Conservation (phyloP, 106 monocot species). For the Cymbidium sinense region DNA sequence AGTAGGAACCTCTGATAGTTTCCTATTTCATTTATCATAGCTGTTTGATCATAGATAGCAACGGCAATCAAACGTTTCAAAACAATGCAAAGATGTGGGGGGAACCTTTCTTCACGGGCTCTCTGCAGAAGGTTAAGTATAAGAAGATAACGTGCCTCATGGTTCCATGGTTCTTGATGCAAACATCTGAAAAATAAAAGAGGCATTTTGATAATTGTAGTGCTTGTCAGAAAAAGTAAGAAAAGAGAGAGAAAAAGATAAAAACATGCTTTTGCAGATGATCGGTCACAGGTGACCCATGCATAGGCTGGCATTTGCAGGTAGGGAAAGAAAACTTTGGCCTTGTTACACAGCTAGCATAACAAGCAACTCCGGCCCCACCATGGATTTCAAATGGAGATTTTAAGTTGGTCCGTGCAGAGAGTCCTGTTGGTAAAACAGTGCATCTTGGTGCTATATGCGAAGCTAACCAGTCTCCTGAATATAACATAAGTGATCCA, state of each 20-base stretch:
- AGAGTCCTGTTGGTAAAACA: constrained; percentile 10
- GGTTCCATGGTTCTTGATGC: constrained; percentile 91
- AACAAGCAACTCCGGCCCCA: constrained; percentile 61
- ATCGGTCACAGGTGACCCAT: constrained; percentile 17
- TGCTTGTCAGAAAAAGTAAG: not conserved
- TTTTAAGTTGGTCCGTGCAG: constrained; percentile 20
- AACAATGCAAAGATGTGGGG: constrained; percentile 34
- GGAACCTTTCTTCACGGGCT: constrained; percentile 78
- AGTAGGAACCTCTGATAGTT: constrained; percentile 53
- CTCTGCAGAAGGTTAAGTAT: constrained; percentile 60
- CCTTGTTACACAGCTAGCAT: constrained; percentile 26
- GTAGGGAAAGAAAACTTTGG: constrained; percentile 67
- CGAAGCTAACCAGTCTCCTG: constrained; percentile 58
- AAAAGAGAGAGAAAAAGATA: not conserved
- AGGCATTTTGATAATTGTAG: not conserved
- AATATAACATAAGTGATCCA: constrained; percentile 53
- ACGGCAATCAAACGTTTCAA: constrained; percentile 44
- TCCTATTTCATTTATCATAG: constrained; percentile 14
- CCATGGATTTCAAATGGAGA: constrained; percentile 53
- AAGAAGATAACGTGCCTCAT: constrained; percentile 57
- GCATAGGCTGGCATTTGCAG: constrained; percentile 41
- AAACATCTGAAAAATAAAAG: constrained; percentile 48
- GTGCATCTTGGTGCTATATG: constrained; percentile 53
- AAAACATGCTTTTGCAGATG: constrained; percentile 54
- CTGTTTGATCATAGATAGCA: constrained; percentile 32